Base-by-base conservation (phyloP, 1,284 basidiomycete species). In the Irpex sp. region DNA sequence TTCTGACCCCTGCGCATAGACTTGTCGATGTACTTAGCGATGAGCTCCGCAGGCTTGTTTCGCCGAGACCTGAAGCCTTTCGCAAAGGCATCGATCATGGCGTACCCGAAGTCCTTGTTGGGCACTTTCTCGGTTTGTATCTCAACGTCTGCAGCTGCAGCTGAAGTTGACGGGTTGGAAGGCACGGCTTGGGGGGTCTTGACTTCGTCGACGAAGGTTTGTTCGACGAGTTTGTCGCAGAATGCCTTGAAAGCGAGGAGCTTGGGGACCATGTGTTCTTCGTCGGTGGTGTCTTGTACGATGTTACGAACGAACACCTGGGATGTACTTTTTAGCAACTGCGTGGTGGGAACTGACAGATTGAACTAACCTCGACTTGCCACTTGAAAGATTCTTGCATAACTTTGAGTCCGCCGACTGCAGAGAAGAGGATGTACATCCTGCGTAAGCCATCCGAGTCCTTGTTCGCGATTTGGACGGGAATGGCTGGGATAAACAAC, bases 21-120 rank as follows among this genome's bases (percentile, higher is more conserved):
- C 54, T 82, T 83, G 75, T 98, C 96, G 49, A 98, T 80, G 72
- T 93, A 88, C 72, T 94, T 95, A 9, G 97, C 97, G 62, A 97
- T 92, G 84, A 96, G 90, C 76, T 98, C 96, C 0, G 97, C 96
- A 4, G 95, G 95, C 67, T 93, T 95, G 71, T 89, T 92, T 61
- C 88, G 87, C 21, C 95, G 83, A 26, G 84, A 82, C 70, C 90
- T 92, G 79, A 98, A 91, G 39, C 93, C 94, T 11, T 75, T 77
- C n/a, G 87, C 81, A 76, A 97, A 96, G 0, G 90, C 92, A 63
- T 93, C 89, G 1, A 76, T 77, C n/a, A 88, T 76, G 1, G 87
- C 87, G 62, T 89, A 87, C 5, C 76, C 65, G 68, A 89, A 89
- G 2, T 83, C 79, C 58, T 79, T 74, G 69, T 84, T 83, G 2